Base-by-base conservation (phyloP, 768 basidiomycete genomes). In the Hypholoma fasciculare region DNA sequence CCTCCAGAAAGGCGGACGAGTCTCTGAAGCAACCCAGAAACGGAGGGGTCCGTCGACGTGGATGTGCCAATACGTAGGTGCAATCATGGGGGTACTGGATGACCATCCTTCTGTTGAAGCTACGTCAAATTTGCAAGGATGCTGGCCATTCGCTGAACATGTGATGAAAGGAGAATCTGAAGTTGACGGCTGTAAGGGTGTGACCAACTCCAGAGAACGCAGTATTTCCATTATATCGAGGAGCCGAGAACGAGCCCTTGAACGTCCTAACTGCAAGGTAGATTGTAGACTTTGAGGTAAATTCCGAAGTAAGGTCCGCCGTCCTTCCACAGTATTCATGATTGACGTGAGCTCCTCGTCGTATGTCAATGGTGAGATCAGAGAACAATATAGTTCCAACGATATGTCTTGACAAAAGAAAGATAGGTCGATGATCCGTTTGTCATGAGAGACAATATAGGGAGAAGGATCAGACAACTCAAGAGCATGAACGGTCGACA, bases 41-140 rank as follows among this genome's bases (percentile, higher is more conserved):
- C 84, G 78, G 7, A 92, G 63, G 0, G 89, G 82, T 2, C 82
- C 87, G 9, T 65, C 63, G 13, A 74, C 68, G 49, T 80, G 79
- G 63, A 92, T 83, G 38, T 78, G 73, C 86, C 89, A 93, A 71
- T 86, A 89, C 1, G 66, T 66, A 0, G 89, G 88, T 0, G 83
- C 82, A n/a, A 72, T 61, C 53, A 73, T 69, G 7, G 81, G 76
- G 14, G 75, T 76, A 42, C 73, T 77, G 30, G 71, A 63, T 26
- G 76, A 78, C 77, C 82, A 81, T 12, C 72, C 77, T 17, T 79
- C 77, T 23, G 72, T 61, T 0, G 76, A 65, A 17, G 75, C 72
- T n/a, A 71, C 59, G 30, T 82, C 79, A 59, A 85, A 86, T 5
- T 76, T 62, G 2, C 71, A 72, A 19, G 83, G 80, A 61, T 82